phyloP scores from a whole-genome alignment of 1,139 yeast species.

The Hansenula anomala region DNA sequence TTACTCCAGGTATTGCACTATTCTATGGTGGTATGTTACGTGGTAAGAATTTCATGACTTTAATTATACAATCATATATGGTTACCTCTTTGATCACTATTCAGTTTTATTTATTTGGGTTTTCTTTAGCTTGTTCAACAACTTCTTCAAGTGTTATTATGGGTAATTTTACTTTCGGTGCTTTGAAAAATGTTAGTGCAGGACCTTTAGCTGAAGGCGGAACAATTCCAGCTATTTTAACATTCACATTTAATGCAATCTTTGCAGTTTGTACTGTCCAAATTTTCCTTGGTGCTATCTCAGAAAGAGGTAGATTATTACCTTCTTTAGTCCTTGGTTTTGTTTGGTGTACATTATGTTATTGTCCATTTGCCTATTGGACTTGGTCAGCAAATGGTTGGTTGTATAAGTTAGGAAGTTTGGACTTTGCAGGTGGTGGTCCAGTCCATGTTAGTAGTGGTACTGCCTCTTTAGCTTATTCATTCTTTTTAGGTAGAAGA shows the following conservation, averaged over 20 bases:
- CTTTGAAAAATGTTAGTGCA: constrained; percentile 33
- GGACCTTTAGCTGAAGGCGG: constrained; percentile 35
- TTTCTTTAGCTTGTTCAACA: constrained; percentile 36
- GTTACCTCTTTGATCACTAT: constrained; percentile 34
- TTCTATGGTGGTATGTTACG: constrained; percentile 37
- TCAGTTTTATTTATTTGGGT: constrained; percentile 41
- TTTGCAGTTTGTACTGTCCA: constrained; percentile 45
- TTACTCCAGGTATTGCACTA: constrained; percentile 41
- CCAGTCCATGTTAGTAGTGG: constrained; percentile 43
- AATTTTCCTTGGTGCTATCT: constrained; percentile 41
- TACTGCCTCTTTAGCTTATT: constrained; percentile 35
- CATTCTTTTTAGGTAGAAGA: constrained; percentile 36
- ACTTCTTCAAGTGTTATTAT: constrained; percentile 32
- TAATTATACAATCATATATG: constrained; percentile 37
- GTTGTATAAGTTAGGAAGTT: constrained; percentile 36
- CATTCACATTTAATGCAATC: constrained; percentile 37
- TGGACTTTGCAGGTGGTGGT: constrained; percentile 48
- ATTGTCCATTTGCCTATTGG: constrained; percentile 42
- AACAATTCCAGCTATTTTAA: constrained; percentile 36
- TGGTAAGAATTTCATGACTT: constrained; percentile 35
- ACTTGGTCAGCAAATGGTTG: constrained; percentile 43
- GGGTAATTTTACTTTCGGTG: constrained; percentile 38
- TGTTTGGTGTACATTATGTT: constrained; percentile 37
- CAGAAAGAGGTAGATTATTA: constrained; percentile 37
- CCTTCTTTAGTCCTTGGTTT: constrained; percentile 38